phyloP scores from a whole-genome alignment of 768 basidiomycete genomes.

The Naematelia aurantialba region DNA sequence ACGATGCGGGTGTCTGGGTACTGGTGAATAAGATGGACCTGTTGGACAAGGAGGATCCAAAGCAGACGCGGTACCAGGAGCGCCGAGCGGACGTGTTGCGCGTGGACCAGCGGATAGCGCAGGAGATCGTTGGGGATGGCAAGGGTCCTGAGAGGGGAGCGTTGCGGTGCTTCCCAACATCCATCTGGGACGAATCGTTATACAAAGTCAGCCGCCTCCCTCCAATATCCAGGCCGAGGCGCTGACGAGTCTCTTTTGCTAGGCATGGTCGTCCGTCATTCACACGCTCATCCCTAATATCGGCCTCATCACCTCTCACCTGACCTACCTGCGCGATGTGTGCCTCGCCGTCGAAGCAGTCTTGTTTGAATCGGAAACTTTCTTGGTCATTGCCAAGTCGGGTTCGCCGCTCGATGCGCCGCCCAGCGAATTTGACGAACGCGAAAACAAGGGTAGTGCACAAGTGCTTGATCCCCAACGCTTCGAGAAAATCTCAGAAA shows the following conservation, averaged over 20 bases:
- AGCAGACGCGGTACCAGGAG: slow-evolving; percentile 61
- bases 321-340: slow-evolving; percentile 77
- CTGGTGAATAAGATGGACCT: slow-evolving; percentile 99
- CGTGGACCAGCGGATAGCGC: slow-evolving; percentile 61
- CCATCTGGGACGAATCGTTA: slow-evolving; percentile 93
- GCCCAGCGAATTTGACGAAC: slow-evolving; percentile 46
- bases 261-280: slow-evolving; percentile 99
- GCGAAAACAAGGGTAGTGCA: slow-evolving; percentile 49
- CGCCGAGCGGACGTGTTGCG: slow-evolving; percentile 65
- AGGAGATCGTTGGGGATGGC: slow-evolving; percentile 32
- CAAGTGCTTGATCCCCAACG: slow-evolving; percentile 47
- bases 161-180: slow-evolving; percentile 81
- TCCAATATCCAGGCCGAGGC: not conserved
- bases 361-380: slow-evolving; percentile 94
- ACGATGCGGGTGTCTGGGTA: slow-evolving; percentile 76
- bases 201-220: slow-evolving; percentile 65
- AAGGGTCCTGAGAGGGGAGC: slow-evolving; percentile 16
- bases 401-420: slow-evolving; percentile 46
- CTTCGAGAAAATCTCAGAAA: slow-evolving; percentile 61
- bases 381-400: slow-evolving; percentile 80
- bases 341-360: slow-evolving; percentile 91
- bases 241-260: slow-evolving; percentile 3
- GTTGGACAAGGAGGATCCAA: slow-evolving; percentile 56
- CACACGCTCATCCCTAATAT: slow-evolving; percentile 95
- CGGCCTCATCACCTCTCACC: slow-evolving; percentile 76